Evolutionary conservation across 1,284 basidiomycete species (phyloP), one percentile per base, ranked within the genome.

Genomic region (Porodaedalea pini): DNA sequence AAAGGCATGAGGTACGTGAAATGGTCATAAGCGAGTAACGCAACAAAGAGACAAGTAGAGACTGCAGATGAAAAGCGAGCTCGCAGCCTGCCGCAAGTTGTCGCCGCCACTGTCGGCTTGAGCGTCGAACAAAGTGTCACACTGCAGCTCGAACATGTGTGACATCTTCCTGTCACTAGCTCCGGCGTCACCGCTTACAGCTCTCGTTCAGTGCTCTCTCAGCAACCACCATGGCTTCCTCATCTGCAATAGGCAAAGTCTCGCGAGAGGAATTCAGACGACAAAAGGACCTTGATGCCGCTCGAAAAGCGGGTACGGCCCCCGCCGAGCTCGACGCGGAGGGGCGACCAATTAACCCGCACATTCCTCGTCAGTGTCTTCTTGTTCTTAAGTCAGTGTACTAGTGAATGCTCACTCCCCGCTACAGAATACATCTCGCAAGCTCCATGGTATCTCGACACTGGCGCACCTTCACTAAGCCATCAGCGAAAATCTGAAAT

Each of bases 391-490:
- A 23, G 10, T 43, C 23, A 51, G 13, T 13, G 44, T 29, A 37
- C 44, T 37, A 5, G 58, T 52, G 0, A 11, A 44, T 45, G 10
- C 59, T 64, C 40, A 60, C 57, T n/a, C 41, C 47, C 5, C 11
- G 13, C 6, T 49, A 6, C 65, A 91, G 92, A 94, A 72, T 94
- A 94, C 67, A 94, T 94, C 65, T 89, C 92, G 4, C 93, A 98
- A 73, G 96, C 94, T 15, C 97, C 97, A 63, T 99, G 97, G 97
- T 99, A 98, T 72, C 83, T 98, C 66, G 91, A 95, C 72, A 92
- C 89, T 15, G 92, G 91, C 47, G 89, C 84, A 39, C 92, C 94
- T 1, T 93, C 94, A 7, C 82, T 99, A 56, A 90, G 86, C 68
- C 96, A 99, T 79, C 97, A 99, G 74, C 89, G 90, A 68, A 84